phyloP scores from a whole-genome alignment of 257 asterid genomes.

The Gentiana dahurica region DNA sequence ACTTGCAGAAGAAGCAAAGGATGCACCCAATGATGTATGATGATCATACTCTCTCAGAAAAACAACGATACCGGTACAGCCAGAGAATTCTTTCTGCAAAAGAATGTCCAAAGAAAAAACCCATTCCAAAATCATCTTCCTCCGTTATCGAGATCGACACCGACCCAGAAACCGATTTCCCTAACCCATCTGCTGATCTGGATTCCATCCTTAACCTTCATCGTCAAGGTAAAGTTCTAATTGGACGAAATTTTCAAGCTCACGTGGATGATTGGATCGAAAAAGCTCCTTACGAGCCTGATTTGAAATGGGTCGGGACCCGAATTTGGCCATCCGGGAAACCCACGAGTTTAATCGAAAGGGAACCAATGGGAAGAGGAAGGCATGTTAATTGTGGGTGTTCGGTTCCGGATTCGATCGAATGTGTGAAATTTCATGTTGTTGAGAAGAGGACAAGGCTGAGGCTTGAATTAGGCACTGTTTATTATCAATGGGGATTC shows the following conservation, averaged over 20 bases:
- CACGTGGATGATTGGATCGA: conserved; percentile 16
- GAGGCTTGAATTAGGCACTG: conserved; percentile 26
- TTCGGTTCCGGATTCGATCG: conserved; percentile 22
- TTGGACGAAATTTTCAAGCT: conserved; percentile 10
- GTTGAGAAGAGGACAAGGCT: conserved; percentile 22
- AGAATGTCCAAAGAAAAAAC: conserved; percentile 27
- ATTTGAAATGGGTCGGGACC: conserved; percentile 35
- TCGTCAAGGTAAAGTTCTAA: conserved; percentile 4
- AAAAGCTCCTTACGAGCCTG: conserved; percentile 20
- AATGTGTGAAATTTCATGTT: conserved; percentile 31
- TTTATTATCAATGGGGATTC: conserved; percentile 26
- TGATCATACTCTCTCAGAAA: conserved; percentile 34
- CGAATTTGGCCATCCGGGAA: conserved; percentile 28
- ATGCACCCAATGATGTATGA: conserved; percentile 85
- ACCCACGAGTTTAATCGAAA: conserved; percentile 26
- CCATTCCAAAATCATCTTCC: conserved; percentile 3
- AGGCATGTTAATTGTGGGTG: conserved; percentile 36
- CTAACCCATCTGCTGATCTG: conserved; percentile 6
- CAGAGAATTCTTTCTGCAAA: conserved; percentile 50
- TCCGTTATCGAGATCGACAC: conserved; percentile 8
- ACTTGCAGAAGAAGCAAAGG: conserved; percentile 64
- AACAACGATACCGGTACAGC: conserved; percentile 68
- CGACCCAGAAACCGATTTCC: neutral
- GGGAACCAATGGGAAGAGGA: conserved; percentile 36
- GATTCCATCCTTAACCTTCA: conserved; percentile 1